Conservation (phyloP, 495 filamentous ascomycete genomes). For the Trichoderma orchidacearum region DNA sequence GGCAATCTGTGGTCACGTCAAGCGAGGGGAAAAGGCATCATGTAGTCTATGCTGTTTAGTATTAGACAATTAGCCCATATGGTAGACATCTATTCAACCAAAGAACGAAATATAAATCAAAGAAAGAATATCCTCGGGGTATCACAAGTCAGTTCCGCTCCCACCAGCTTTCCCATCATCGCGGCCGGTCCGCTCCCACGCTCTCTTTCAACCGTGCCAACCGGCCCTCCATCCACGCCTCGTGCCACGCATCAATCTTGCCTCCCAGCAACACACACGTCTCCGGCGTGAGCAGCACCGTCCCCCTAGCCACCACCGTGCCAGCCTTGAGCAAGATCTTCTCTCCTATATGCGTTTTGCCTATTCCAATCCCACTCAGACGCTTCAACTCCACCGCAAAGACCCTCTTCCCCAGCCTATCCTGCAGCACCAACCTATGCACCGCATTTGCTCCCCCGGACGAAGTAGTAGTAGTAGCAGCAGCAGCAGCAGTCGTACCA, state of each 20-base stretch:
- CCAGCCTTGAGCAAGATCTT: constrained; percentile 62
- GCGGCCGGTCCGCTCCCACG: constrained; percentile 22
- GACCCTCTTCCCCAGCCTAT: constrained; percentile 53
- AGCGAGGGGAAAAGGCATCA: too few species aligned
- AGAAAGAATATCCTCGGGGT: neutral
- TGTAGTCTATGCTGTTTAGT: too few species aligned
- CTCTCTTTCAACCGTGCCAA: constrained; percentile 53
- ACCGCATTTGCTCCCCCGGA: constrained; percentile 34
- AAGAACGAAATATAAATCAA: neutral
- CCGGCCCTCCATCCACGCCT: constrained; percentile 58
- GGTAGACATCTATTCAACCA: neutral
- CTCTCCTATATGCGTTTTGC: constrained; percentile 57
- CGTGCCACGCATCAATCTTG: constrained; percentile 71
- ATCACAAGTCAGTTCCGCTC: neutral
- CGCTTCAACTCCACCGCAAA: constrained; percentile 60
- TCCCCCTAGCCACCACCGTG: constrained; percentile 54
- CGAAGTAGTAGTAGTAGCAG: neutral
- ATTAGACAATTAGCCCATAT: neutral
- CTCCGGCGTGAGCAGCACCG: constrained; percentile 58
- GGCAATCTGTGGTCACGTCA: too few species aligned
- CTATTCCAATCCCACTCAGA: constrained; percentile 49
- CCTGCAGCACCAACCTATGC: constrained; percentile 73
- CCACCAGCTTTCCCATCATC: neutral
- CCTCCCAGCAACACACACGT: constrained; percentile 61
- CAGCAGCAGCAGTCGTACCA: neutral